Evolutionary conservation across 768 basidiomycete species (phyloP).

Genomic region (Boletus barrowsii): DNA sequence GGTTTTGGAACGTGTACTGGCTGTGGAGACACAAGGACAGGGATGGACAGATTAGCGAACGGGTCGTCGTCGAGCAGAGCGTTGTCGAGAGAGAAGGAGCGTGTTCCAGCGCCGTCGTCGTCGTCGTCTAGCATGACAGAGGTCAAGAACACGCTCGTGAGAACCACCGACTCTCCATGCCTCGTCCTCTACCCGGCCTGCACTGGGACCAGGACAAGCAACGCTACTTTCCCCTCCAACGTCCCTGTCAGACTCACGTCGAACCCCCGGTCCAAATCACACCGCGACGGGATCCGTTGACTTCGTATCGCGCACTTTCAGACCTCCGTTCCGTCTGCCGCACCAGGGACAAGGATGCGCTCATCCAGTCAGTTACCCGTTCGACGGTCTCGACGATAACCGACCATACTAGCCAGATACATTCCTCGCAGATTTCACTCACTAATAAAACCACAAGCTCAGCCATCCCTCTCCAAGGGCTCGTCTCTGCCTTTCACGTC

Average conservation of each 20-base stretch:
- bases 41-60: conserved; percentile 53
- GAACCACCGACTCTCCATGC: too few relatives aligned
- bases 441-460: conserved; percentile 34
- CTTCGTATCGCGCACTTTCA: conserved; percentile 3
- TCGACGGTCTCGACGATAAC: background rate
- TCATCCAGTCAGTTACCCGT: conserved; percentile 25
- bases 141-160: background rate
- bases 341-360: conserved; percentile 21
- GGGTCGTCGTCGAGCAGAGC: conserved; percentile 61
- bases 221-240: conserved; percentile 51
- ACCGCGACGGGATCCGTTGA: too few relatives aligned
- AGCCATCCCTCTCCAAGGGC: conserved; percentile 26
- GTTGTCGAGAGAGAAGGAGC: background rate
- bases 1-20: conserved; percentile 3
- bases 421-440: conserved; percentile 37
- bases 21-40: conserved; percentile 14
- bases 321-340: conserved; percentile 14
- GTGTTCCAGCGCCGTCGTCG: background rate
- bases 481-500: conserved; percentile 49
- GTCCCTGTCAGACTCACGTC: too few relatives aligned
- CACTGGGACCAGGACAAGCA: conserved; percentile 51
- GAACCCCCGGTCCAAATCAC: too few relatives aligned
- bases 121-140: too few relatives aligned
- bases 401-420: conserved; percentile 36
- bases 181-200: conserved; percentile 51